These are phyloP conservation scores for Ochetophila trinervis DNA, from an alignment of 306 rosid species.

Conservation along the genomic window DNA sequence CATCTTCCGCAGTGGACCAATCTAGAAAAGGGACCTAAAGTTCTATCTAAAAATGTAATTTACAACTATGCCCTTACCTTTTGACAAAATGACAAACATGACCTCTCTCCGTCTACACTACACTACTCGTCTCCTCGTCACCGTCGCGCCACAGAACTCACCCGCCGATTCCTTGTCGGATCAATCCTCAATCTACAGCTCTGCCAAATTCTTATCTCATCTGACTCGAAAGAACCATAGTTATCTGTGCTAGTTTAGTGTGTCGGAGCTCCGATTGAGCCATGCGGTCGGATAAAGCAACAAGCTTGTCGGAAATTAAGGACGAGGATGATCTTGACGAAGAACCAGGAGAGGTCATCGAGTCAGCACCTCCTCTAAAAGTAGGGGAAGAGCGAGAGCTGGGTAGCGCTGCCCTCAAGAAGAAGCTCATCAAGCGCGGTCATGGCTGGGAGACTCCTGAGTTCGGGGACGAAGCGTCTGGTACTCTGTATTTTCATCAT, in stretches of 20 bases:
- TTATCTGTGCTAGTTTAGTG: neutral
- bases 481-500: slow-evolving; percentile 12
- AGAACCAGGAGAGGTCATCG: slow-evolving; percentile 76
- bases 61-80: neutral
- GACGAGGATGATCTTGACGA: slow-evolving; percentile 49
- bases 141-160: neutral
- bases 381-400: slow-evolving; percentile 67
- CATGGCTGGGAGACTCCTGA: slow-evolving; percentile 60
- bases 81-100: no score
- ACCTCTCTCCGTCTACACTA: no score
- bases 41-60: neutral
- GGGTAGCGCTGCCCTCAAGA: slow-evolving; percentile 30
- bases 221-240: neutral
- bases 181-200: neutral
- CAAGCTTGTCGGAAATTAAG: slow-evolving; percentile 32
- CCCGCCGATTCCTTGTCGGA: neutral
- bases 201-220: neutral
- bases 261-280: slow-evolving; percentile 9
- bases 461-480: slow-evolving; percentile 52
- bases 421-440: slow-evolving; percentile 59
- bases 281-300: slow-evolving; percentile 33
- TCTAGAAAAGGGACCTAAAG: no score
- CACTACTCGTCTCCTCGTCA: neutral
- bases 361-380: slow-evolving; percentile 64
- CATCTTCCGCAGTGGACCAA: no score